Base-by-base conservation (phyloP, 1,284 basidiomycete species). In the Dichomitus squalens region DNA sequence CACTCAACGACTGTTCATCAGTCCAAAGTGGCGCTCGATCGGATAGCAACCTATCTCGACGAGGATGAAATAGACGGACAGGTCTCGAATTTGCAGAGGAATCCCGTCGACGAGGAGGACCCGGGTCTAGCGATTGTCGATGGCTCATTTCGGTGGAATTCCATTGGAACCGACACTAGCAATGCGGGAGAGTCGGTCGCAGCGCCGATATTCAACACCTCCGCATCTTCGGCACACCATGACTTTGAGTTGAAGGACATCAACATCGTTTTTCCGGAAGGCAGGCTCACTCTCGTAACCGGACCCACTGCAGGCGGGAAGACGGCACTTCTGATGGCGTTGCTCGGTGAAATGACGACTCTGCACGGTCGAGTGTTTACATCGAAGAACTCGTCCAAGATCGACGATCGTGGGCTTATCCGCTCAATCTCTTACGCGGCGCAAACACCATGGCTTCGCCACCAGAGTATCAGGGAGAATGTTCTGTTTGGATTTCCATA, bases 371-470 rank as follows among this genome's bases (percentile, higher is more conserved):
- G 71, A 11, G 74, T 88, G 53, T 74, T 86, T 59, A 79, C 92
- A 72, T 81, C 83, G 14, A 93, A 93, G 69, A 75, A 86, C 52
- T 71, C 80, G 2, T 76, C 78, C 11, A 76, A 75, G 38, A 75
- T 89, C 3, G 85, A 91, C 70, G 77, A 80, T 18, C 75, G 84
- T 21, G 87, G 88, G 0, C 72, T 90, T 31, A 82, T 82, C 65
- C 88, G 93, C 65, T 78, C 86, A 7, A 86, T 95, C 29, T 92
- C 94, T 1, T 96, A 95, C 64, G 82, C 83, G 43, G 86, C 92
- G 0, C 95, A 97, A 72, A 83, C 86, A 0, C 88, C 94, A 0
- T 97, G 93, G 93, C 77, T 97, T 36, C 75, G 70, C n/a, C 83
- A 86, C 64, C 81, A 84, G 63, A 81, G 82, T 4, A 87, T 87